Base-by-base conservation (phyloP, 2,329 filamentous ascomycete genomes). In the Beauveria brongniartii region DNA sequence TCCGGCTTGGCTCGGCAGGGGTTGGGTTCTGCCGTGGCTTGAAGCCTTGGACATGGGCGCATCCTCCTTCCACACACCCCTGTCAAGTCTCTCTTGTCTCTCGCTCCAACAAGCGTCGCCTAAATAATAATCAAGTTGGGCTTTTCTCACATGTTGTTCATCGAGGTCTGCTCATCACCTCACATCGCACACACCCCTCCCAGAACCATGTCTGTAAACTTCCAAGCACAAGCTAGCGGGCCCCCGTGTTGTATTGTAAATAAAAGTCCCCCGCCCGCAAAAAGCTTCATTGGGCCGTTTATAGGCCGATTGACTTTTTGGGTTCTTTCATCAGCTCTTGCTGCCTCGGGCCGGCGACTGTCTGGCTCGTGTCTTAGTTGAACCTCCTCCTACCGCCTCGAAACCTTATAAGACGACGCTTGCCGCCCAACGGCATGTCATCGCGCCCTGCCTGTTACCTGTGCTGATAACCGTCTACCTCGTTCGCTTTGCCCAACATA, bases 341-440 rank as follows among this genome's bases (percentile, higher is more conserved):
- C 26, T 30, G 16, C 24, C 41, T 46, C 55, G 46, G 44, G 30
- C 55, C 55, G 46, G 55, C 24, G 46, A 28, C 37, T 30, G 6
- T 5, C 28, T 51, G 52, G 40, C 18, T 26, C 12, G 37, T 55
- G 52, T 44, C 40, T 43, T 20, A 18, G 14, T 14, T 37, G 14
- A 14, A 26, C 41, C n/a, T 37, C 54, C 26, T 20, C 16, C 16
- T 20, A 20, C n/a, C 24, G 5, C n/a, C 30, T 22, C n/a, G n/a
- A 34, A 50, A 41, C 55, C 34, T 41, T 58, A 58, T 58, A 58
- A 58, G 55, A 51, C 34, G 46, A 43, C 12, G 16, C 34, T 51
- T 51, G 46, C 55, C 55, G 46, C 55, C 55, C 55, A 58, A 51
- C 34, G 34, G 37, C 46, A 51, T 22, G 40, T 51, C 55, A 24